A percentile compares a stretch with the other conserved stretches of the same genome.
Evolutionary conservation across 2,329 filamentous ascomycete species (phyloP).

Genomic region (Leptosphaerulina australis): DNA sequence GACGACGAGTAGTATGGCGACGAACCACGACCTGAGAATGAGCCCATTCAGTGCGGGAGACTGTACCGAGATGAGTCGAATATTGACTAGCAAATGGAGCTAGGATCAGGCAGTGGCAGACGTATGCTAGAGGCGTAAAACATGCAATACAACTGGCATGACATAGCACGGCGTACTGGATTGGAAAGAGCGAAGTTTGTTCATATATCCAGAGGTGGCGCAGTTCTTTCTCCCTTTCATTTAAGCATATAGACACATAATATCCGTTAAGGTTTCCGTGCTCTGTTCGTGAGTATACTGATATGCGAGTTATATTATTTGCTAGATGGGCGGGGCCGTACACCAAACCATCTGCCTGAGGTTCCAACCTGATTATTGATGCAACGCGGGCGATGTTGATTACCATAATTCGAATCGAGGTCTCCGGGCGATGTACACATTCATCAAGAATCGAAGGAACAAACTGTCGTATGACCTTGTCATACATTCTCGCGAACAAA

Average conservation of each 20-base stretch:
- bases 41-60: not conserved
- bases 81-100: not conserved
- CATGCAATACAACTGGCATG: constrained; percentile 1
- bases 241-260: constrained; percentile 3
- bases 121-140: not conserved
- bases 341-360: too few relatives aligned
- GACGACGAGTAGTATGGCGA: constrained; percentile 49
- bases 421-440: too few relatives aligned
- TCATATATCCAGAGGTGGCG: constrained; percentile 17
- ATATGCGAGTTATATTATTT: too few relatives aligned
- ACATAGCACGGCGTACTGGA: constrained; percentile 11
- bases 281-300: not conserved
- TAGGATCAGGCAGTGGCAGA: not conserved
- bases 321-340: too few relatives aligned
- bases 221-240: not conserved
- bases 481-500: too few relatives aligned
- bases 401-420: too few relatives aligned
- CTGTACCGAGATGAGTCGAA: not conserved
- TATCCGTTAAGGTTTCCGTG: not conserved
- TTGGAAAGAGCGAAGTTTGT: constrained; percentile 3
- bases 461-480: too few relatives aligned
- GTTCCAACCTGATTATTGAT: too few relatives aligned
- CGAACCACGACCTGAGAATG: constrained; percentile 2
- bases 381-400: too few relatives aligned
- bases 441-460: too few relatives aligned